Evolutionary conservation across 2,329 filamentous ascomycete genomes (phyloP), one percentile per base, ranked within the genome.

Genomic region (Fusarium sp.): DNA sequence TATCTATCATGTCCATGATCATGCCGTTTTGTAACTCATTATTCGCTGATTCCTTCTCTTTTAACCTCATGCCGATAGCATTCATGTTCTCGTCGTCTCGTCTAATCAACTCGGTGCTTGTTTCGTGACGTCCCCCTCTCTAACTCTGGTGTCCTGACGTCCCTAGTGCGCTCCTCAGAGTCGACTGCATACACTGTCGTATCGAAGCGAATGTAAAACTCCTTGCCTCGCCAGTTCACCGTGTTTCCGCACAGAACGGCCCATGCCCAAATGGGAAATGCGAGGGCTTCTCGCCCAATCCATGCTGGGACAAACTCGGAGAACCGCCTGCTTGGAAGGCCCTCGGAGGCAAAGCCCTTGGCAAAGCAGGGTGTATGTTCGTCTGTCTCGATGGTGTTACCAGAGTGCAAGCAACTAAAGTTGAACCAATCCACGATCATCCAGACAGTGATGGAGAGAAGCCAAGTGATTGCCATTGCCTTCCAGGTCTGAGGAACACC

Each of bases 161-260:
- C 58, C 16, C 75, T 65, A 4, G 29, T 44, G 8, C 70, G 68
- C 5, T 67, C 51, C n/a, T 68, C 58, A 10, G 22, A n/a, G 24
- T 75, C 62, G 16, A 81, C 46, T 27, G 86, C 85, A 6, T 87
- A 84, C 1, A 97, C 96, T 59, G 91, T 93, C 87, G 96, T 96
- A 80, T 98, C 93, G 75, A 94, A 87, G 2, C 92, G 90, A 1
- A 98, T 95, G 77, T 89, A 90, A 80, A 98, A 98, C 31, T 86
- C 88, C 78, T 92, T 92, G 0, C 95, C 96, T 64, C 96, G 87
- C 97, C 96, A 99, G 61, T 90, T 90, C 0, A 99, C 94, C 0
- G 92, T 96, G 2, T 93, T 91, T 0, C 96, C 96, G n/a, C 96
- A 92, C 75, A 94, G 90, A 22, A 98, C 93, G 1, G 96, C 96